Conservation (phyloP, 208 protist species). For the Novymonas esmeraldas region DNA sequence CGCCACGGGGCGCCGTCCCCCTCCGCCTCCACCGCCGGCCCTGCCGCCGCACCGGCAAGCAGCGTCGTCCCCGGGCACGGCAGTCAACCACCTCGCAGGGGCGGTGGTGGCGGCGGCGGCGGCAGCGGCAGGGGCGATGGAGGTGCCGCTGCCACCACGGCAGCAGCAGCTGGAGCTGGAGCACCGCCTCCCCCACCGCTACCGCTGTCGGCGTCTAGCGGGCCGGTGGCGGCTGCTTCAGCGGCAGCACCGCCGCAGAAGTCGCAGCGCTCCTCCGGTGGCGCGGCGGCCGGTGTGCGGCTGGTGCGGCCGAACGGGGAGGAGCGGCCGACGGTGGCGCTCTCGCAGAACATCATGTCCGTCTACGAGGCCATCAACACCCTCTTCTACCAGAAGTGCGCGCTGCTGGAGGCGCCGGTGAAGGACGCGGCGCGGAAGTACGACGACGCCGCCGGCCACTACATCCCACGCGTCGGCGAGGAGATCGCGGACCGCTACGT, state of each 20-base stretch:
- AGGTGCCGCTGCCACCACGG: too few relatives aligned
- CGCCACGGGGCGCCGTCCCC: neutral
- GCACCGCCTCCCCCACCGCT: neutral
- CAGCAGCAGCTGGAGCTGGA: too few relatives aligned
- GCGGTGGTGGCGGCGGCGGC: conserved; percentile 1
- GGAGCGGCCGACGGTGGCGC: conserved; percentile 48
- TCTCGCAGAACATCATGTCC: conserved; percentile 45
- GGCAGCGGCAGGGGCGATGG: neutral
- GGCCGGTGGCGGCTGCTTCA: neutral
- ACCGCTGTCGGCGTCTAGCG: neutral
- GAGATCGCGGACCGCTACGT: conserved; percentile 79
- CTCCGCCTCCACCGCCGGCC: neutral
- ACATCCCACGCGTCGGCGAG: conserved; percentile 73
- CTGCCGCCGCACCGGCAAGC: neutral
- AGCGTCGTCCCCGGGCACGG: conserved; percentile 1
- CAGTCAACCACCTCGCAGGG: neutral
- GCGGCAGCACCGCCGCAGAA: conserved; percentile 6
- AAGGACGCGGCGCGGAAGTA: conserved; percentile 43
- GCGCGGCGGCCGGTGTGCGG: neutral
- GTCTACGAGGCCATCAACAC: conserved; percentile 83
- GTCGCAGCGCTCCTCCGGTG: neutral
- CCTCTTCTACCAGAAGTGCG: conserved; percentile 59
- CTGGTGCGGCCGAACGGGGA: conserved; percentile 10
- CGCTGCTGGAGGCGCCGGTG: conserved; percentile 33
- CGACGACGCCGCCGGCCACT: conserved; percentile 86